Conservation (phyloP, 106 monocot species). For the Allium cepa region DNA sequence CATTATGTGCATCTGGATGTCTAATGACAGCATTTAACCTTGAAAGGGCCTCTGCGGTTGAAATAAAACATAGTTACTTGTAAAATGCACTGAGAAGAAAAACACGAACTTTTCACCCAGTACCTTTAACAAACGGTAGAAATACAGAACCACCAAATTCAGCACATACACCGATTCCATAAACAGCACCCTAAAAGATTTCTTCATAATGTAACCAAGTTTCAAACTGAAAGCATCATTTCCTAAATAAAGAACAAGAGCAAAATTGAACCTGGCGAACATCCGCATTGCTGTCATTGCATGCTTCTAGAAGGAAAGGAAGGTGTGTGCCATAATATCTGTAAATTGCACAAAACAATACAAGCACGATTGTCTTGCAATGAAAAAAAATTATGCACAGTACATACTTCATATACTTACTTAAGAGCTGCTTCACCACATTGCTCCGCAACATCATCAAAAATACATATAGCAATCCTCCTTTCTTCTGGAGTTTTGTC, state of each 20-base stretch:
- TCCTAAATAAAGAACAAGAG: background rate
- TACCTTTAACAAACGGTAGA: slow-evolving; percentile 89
- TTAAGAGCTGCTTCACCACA: slow-evolving; percentile 83
- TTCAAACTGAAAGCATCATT: background rate
- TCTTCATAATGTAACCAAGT: too few relatives aligned
- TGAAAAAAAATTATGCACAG: background rate
- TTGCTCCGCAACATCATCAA: slow-evolving; percentile 98
- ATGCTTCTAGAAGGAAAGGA: slow-evolving; percentile 89
- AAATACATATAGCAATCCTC: slow-evolving; percentile 95
- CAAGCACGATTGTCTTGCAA: background rate
- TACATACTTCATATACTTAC: slow-evolving; percentile 22
- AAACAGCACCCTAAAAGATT: slow-evolving; percentile 75
- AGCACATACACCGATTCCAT: slow-evolving; percentile 95
- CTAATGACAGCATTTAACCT: slow-evolving; percentile 64
- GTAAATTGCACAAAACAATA: slow-evolving; percentile 5
- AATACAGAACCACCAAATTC: slow-evolving; percentile 83
- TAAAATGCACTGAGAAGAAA: background rate
- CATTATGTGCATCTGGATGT: slow-evolving; percentile 54
- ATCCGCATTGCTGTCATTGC: slow-evolving; percentile 84
- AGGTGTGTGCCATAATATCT: slow-evolving; percentile 89
- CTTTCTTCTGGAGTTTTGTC: slow-evolving; percentile 91
- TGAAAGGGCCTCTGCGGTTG: slow-evolving; percentile 74
- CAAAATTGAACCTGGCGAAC: slow-evolving; percentile 62
- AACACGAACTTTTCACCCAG: background rate
- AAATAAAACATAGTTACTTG: background rate